These are phyloP conservation scores for Alternaria ethzedia DNA, from an alignment of 2,329 filamentous ascomycete species.

Conservation along the genomic window DNA sequence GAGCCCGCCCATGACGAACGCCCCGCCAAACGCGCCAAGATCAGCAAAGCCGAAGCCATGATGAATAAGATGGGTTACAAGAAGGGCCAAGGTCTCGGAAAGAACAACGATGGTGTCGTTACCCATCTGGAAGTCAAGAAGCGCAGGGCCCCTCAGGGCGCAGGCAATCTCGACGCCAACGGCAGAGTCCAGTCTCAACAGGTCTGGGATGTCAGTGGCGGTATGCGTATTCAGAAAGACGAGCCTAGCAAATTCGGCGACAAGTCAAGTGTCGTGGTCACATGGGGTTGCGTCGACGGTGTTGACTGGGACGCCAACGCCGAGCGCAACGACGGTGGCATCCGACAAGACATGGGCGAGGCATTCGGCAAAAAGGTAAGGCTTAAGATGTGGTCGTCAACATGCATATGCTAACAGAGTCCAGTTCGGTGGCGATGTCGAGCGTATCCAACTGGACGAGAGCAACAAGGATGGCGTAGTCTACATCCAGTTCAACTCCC, in stretches of 20 bases:
- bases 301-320: slow-evolving; percentile 84
- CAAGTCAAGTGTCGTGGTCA: slow-evolving; percentile 82
- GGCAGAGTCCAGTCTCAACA: slow-evolving; percentile 49
- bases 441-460: slow-evolving; percentile 73
- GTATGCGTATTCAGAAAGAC: slow-evolving; percentile 57
- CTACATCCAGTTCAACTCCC: slow-evolving; percentile 91
- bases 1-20: slow-evolving; percentile 45
- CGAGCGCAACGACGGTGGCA: slow-evolving; percentile 60
- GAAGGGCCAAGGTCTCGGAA: slow-evolving; percentile 85
- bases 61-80: slow-evolving; percentile 96
- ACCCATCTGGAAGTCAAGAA: slow-evolving; percentile 75
- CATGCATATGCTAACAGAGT: slow-evolving; percentile 1
- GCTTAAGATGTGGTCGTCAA: neutral
- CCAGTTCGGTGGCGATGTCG: slow-evolving; percentile 77
- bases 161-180: slow-evolving; percentile 53
- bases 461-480: slow-evolving; percentile 69
- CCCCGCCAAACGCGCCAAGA: slow-evolving; percentile 46
- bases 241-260: slow-evolving; percentile 49
- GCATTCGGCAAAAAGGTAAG: slow-evolving; percentile 81
- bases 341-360: slow-evolving; percentile 95
- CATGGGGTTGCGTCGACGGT: slow-evolving; percentile 84
- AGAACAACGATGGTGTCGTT: slow-evolving; percentile 79
- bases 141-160: slow-evolving; percentile 26
- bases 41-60: slow-evolving; percentile 72
- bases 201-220: slow-evolving; percentile 78